Evolutionary conservation across 1,284 basidiomycete genomes (phyloP).

Genomic region (Polyporus tsugae): DNA sequence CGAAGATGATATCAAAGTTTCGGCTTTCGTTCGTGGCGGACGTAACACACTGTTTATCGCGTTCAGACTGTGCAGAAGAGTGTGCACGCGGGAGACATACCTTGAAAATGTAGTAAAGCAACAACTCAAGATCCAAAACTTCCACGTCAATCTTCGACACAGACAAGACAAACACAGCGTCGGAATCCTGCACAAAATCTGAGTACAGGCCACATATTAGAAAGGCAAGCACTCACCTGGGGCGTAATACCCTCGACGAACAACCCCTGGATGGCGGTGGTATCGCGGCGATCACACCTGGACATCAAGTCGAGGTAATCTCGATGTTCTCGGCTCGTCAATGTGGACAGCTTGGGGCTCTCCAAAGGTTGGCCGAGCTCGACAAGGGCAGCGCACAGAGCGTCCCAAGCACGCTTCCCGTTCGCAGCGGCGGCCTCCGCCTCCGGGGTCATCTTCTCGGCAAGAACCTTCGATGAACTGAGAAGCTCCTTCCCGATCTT

Average conservation of each 20-base stretch:
- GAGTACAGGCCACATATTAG: neutral
- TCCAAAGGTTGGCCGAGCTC: constrained; percentile 80
- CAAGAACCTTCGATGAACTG: constrained; percentile 70
- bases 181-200: constrained; percentile 51
- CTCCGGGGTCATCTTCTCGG: constrained; percentile 49
- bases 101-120: constrained; percentile 87
- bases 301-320: constrained; percentile 77
- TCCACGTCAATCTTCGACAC: constrained; percentile 82
- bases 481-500: constrained; percentile 87
- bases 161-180: constrained; percentile 67
- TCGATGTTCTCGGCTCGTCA: constrained; percentile 60
- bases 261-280: constrained; percentile 67
- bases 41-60: constrained; percentile 46
- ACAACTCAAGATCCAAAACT: constrained; percentile 84
- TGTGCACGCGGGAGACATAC: constrained; percentile 47
- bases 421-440: constrained; percentile 63
- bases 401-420: constrained; percentile 82
- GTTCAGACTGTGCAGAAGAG: neutral
- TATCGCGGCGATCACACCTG: constrained; percentile 70
- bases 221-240: constrained; percentile 47
- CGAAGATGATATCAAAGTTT: constrained; percentile 80
- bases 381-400: constrained; percentile 77
- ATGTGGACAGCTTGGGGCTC: constrained; percentile 61
- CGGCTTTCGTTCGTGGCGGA: constrained; percentile 55
- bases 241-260: constrained; percentile 70